Evolutionary conservation across 2,329 filamentous ascomycete genomes (phyloP).

Genomic region (Magnaporthales sp.): DNA sequence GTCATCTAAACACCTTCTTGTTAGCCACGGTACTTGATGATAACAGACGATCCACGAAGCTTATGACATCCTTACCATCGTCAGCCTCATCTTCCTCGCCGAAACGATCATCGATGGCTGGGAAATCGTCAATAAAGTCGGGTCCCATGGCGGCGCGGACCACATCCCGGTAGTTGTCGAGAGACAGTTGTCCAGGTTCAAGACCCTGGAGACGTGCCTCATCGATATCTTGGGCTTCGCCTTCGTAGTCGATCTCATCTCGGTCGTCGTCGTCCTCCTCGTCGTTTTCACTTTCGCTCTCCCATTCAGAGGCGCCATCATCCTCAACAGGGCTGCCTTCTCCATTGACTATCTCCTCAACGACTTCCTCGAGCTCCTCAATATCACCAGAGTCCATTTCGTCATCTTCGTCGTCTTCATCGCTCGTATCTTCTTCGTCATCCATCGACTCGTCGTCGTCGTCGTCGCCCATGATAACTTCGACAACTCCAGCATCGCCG

Average conservation of each 20-base stretch:
- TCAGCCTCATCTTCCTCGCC: constrained; percentile 52
- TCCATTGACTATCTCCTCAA: constrained; percentile 53
- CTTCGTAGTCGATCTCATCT: constrained; percentile 45
- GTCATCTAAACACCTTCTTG: constrained; percentile 22
- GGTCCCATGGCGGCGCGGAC: constrained; percentile 29
- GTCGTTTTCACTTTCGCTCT: constrained; percentile 38
- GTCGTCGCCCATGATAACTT: constrained; percentile 71
- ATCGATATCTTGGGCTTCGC: constrained; percentile 44
- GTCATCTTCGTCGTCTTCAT: constrained; percentile 30
- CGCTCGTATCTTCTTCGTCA: constrained; percentile 37
- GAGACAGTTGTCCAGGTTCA: constrained; percentile 27
- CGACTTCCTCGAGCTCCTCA: constrained; percentile 37
- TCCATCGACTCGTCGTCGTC: constrained; percentile 58
- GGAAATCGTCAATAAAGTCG: constrained; percentile 39
- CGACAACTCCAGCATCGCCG: constrained; percentile 53
- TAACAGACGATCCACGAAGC: neutral
- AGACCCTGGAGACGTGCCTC: constrained; percentile 41
- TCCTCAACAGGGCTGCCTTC: constrained; percentile 50
- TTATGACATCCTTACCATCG: constrained; percentile 36
- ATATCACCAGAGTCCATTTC: constrained; percentile 43
- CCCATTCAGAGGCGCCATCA: constrained; percentile 37
- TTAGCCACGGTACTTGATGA: constrained; percentile 13
- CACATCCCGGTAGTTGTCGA: constrained; percentile 36
- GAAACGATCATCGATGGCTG: constrained; percentile 35
- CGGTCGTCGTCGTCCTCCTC: constrained; percentile 31